Percentiles rank a stretch among this genome's conserved stretches.
phyloP scores from a whole-genome alignment of 352 stramenopile genomes.

The Globisporangium sylvaticum region DNA sequence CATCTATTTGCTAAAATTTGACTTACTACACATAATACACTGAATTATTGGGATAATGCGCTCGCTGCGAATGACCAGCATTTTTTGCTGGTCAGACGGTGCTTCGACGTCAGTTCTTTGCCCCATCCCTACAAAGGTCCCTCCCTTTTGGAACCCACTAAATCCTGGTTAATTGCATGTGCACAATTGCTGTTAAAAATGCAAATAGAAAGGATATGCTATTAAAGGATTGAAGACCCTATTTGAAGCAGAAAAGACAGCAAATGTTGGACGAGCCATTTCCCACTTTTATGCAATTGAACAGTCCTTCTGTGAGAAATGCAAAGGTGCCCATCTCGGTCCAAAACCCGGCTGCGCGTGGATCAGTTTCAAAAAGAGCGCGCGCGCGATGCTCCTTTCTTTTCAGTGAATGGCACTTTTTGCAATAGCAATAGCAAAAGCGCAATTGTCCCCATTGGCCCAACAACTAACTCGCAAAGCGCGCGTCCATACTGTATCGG shows the following conservation, averaged over 20 bases:
- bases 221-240: background rate
- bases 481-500: no score
- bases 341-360: background rate
- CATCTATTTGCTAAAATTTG: no score
- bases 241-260: background rate
- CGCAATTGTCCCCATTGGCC: no score
- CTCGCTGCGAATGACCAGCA: background rate
- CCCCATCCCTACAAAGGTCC: background rate
- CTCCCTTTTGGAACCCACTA: constrained; percentile 5
- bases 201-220: background rate
- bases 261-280: background rate
- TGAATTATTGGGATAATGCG: no score
- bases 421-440: no score
- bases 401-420: no score
- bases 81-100: background rate
- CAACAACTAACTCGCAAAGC: no score
- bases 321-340: background rate
- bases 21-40: no score
- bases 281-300: background rate
- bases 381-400: no score
- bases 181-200: background rate
- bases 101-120: background rate
- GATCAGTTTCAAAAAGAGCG: background rate
- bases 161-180: background rate
- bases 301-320: background rate